A percentile compares a stretch with the other conserved stretches of the same genome.
Conservation (phyloP, 345 rosid species). For the Hypericum androsaemum region DNA sequence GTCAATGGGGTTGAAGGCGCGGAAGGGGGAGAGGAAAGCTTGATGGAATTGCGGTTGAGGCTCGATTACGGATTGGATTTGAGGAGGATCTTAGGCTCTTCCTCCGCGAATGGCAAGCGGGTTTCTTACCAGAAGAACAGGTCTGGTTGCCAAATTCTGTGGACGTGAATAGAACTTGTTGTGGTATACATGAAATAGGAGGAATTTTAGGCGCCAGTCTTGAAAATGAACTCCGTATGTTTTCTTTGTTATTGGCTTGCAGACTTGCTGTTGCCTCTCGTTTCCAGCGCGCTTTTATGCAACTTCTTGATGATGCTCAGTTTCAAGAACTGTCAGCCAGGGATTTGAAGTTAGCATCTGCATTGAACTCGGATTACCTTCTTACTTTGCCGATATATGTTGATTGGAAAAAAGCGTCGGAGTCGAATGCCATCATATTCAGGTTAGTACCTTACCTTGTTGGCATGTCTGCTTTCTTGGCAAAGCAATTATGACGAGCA, state of each 20-base stretch:
- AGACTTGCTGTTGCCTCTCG: conserved; percentile 72
- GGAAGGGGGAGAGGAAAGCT: conserved; percentile 17
- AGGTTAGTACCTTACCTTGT: conserved; percentile 31
- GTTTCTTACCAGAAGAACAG: conserved; percentile 32
- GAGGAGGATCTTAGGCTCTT: conserved; percentile 39
- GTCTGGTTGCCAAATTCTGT: conserved; percentile 11
- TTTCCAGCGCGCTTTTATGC: conserved; percentile 90
- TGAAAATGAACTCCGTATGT: conserved; percentile 3
- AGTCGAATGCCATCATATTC: conserved; percentile 83
- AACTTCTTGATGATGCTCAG: conserved; percentile 70
- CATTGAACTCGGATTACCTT: conserved; percentile 85
- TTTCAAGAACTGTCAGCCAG: conserved; percentile 81
- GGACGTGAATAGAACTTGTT: too few relatives aligned
- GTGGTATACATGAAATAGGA: too few relatives aligned
- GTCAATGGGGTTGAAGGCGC: conserved; percentile 18
- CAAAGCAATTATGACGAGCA: too few relatives aligned
- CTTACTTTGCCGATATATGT: conserved; percentile 82
- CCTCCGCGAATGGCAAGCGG: conserved; percentile 25
- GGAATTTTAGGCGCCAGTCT: too few relatives aligned
- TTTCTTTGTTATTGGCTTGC: conserved; percentile 12
- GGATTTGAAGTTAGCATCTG: conserved; percentile 80
- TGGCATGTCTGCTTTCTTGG: too few relatives aligned
- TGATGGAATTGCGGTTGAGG: conserved; percentile 20
- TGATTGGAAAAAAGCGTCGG: conserved; percentile 83
- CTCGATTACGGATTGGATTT: conserved; percentile 37